Base-by-base conservation (phyloP, 2,329 filamentous ascomycete genomes). In the Thermothelomyces thermophilus region DNA sequence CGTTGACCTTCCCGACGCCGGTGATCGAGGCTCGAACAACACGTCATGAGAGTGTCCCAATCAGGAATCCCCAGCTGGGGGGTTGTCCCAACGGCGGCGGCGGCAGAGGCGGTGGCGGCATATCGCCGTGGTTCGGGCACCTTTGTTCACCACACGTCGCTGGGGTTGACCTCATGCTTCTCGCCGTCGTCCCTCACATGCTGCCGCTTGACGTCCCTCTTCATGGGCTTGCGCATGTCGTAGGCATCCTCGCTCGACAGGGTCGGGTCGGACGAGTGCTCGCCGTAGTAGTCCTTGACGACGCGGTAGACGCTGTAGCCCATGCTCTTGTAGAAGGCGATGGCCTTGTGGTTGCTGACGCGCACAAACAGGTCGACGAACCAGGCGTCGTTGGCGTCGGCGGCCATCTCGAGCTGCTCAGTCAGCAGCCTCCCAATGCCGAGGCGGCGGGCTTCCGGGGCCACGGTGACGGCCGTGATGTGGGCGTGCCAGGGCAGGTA, bases 401-500 rank as follows among this genome's bases (percentile, higher is more conserved):
- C 89, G 2, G 82, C 84, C n/a, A 76, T 75, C 68, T 96, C 91
- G 26, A 98, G 76, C 50, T 87, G 83, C 62, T 86, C 79, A 0
- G 86, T 90, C 33, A 98, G 76, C 40, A 86, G 84, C 52, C 86
- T 88, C 44, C 91, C 93, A 60, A 96, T 86, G 14, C 93, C 91
- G 14, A 93, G 77, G 37, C 93, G 81, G 24, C 93, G 84, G 43
- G 89, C 89, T 50, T 85, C 82, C 0, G 93, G 93, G 0, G 91
- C 85, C 17, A 98, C 88, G 0, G 93, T 97, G 45, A 98, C 76
- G 31, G 91, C 93, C 4, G 93, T 98, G 64, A 98, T 95, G 70
- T 98, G 93, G 17, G 90, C 91, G 71, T 98, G 93, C 88, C 90
- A 97, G n/a, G 91, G 91, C n/a, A 95, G 84, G 71, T 94, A 95